These are phyloP conservation scores for Beta macrorhiza DNA, from an alignment of 179 eudicot genomes.

Conservation along the genomic window DNA sequence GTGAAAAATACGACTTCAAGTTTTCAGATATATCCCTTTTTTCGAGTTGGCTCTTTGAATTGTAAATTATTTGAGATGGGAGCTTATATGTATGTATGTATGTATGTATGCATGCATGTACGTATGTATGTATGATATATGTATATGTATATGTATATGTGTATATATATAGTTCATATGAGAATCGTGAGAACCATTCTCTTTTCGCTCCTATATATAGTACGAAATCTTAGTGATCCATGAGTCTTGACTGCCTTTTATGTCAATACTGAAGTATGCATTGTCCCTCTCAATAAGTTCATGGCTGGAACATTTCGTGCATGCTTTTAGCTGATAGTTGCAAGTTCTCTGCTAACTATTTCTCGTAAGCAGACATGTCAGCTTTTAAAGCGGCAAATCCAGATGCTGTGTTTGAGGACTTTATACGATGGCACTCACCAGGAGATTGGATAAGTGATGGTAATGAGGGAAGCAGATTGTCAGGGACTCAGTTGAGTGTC, in stretches of 20 bases:
- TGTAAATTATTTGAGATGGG: not conserved
- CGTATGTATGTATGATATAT: no score
- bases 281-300: not conserved
- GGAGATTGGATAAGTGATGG: constrained; percentile 83
- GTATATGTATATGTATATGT: no score
- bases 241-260: not conserved
- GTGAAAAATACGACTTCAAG: not conserved
- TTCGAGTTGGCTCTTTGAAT: not conserved
- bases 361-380: constrained; percentile 76
- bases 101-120: no score
- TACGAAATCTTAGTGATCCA: not conserved
- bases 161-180: no score
- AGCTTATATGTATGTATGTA: not conserved
- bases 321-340: not conserved
- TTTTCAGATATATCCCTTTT: not conserved
- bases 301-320: not conserved
- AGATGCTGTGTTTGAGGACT: constrained; percentile 92
- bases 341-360: not conserved
- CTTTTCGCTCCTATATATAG: not conserved
- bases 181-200: no score
- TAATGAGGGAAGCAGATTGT: constrained; percentile 27
- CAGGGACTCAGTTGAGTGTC: constrained; percentile 30
- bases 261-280: not conserved
- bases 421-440: constrained; percentile 99
- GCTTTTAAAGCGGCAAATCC: constrained; percentile 98